Percentiles rank a stretch among this genome's conserved stretches.
Conservation (phyloP, 2,329 filamentous ascomycete species). For the Myriosclerotinia scirpicola region DNA sequence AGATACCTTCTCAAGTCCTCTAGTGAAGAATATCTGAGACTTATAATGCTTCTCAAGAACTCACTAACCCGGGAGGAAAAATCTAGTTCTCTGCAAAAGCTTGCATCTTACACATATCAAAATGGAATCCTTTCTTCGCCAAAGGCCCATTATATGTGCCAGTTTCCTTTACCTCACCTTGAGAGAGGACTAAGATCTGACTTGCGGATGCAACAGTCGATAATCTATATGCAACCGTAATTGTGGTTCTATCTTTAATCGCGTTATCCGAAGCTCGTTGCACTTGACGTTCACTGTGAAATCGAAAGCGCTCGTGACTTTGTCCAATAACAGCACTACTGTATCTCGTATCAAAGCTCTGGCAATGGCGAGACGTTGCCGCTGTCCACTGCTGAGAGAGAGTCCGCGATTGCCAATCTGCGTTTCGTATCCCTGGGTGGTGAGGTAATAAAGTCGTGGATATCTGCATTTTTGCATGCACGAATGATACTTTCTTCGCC, state of each 20-base stretch:
- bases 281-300: neutral
- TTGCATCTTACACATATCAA: neutral
- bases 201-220: neutral
- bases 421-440: constrained; percentile 5
- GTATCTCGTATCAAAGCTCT: constrained; percentile 5
- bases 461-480: neutral
- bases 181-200: neutral
- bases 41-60: no score
- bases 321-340: neutral
- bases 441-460: neutral
- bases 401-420: neutral
- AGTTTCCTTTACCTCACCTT: neutral
- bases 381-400: neutral
- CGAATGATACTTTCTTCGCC: neutral
- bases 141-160: neutral
- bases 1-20: no score
- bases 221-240: neutral
- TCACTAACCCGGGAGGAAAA: no score
- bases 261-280: neutral
- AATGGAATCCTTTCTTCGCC: neutral
- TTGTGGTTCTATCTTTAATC: neutral
- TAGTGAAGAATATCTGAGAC: no score
- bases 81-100: neutral
- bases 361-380: constrained; percentile 4
- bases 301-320: constrained; percentile 7